Conservation (phyloP, 208 protist genomes). For the Trypanosoma boissoni region DNA sequence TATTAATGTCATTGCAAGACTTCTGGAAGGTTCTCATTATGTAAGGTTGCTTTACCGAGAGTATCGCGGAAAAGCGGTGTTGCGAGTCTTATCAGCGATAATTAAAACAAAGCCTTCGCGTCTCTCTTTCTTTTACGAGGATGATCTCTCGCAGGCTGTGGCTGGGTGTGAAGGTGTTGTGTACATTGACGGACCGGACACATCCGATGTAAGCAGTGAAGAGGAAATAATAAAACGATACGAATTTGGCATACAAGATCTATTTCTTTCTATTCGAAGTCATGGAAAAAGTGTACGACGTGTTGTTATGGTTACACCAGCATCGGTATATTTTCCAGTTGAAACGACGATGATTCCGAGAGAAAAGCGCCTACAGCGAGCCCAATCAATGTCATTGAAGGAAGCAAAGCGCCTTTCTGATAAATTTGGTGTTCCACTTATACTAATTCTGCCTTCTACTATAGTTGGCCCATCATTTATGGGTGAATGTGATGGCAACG, state of each 20-base stretch:
- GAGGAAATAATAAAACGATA: conserved; percentile 11
- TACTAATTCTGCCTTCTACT: conserved; percentile 9
- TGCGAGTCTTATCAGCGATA: conserved; percentile 8
- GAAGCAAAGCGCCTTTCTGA: conserved; percentile 15
- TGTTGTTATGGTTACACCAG: conserved; percentile 11
- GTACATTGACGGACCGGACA: conserved; percentile 18
- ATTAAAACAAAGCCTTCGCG: conserved; percentile 16
- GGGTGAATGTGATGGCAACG: conserved; percentile 18
- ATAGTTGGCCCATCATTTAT: conserved; percentile 18
- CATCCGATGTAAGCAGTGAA: conserved; percentile 5
- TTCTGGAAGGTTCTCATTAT: conserved; percentile 12
- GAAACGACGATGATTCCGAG: conserved; percentile 11
- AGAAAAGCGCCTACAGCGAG: background rate
- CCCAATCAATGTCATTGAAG: conserved; percentile 3
- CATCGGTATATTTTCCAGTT: conserved; percentile 16
- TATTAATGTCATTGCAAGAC: conserved; percentile 1
- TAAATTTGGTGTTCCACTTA: conserved; percentile 9
- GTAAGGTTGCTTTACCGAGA: conserved; percentile 13
- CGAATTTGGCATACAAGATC: conserved; percentile 10
- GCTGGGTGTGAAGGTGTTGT: conserved; percentile 18
- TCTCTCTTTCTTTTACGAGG: conserved; percentile 24
- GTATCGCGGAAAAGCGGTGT: conserved; percentile 5
- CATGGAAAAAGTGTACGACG: conserved; percentile 19
- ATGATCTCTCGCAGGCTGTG: conserved; percentile 20
- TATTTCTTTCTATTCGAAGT: conserved; percentile 24